Evolutionary conservation across 352 stramenopile genomes (phyloP).

Genomic region (Phytophthora aleatoria): DNA sequence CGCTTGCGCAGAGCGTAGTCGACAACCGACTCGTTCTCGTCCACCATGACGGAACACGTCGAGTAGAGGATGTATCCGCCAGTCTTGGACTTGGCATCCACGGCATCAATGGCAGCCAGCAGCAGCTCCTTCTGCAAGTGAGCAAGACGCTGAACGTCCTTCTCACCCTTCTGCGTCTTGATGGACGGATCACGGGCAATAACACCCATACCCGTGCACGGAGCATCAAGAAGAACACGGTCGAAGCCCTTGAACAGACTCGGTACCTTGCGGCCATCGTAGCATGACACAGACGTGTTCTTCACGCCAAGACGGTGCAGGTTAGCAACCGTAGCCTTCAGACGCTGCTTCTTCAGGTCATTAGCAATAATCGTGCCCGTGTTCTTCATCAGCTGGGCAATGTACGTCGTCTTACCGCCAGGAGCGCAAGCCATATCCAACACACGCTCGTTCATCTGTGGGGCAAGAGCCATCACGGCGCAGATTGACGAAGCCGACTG

Average conservation of each 20-base stretch:
- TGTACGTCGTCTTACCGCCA: conserved; percentile 99
- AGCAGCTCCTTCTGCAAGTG: conserved; percentile 99
- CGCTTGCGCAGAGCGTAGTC: conserved; percentile 99
- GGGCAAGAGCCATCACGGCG: conserved; percentile 97
- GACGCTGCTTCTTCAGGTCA: conserved; percentile 97
- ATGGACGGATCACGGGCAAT: conserved; percentile 98
- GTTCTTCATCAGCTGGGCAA: conserved; percentile 99
- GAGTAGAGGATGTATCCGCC: conserved; percentile 99
- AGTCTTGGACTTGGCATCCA: conserved; percentile 96
- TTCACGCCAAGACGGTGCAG: conserved; percentile 98
- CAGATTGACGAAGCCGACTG: conserved; percentile 99
- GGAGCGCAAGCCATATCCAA: conserved; percentile 99
- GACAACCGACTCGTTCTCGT: conserved; percentile 97
- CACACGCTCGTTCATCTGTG: conserved; percentile 96
- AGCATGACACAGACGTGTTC: conserved; percentile 98
- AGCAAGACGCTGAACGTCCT: conserved; percentile 89
- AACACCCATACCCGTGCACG: conserved; percentile 98
- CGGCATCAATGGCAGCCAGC: conserved; percentile 97
- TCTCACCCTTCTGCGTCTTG: conserved; percentile 98
- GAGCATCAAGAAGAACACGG: conserved; percentile 98
- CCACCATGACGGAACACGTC: conserved; percentile 96
- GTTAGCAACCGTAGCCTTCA: conserved; percentile 98
- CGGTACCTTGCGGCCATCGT: conserved; percentile 96
- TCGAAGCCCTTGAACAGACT: conserved; percentile 97
- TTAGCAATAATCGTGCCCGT: conserved; percentile 98